Evolutionary conservation across 345 rosid genomes (phyloP), one percentile per base, ranked within the genome.

Genomic region (Noccaea bulbosa): DNA sequence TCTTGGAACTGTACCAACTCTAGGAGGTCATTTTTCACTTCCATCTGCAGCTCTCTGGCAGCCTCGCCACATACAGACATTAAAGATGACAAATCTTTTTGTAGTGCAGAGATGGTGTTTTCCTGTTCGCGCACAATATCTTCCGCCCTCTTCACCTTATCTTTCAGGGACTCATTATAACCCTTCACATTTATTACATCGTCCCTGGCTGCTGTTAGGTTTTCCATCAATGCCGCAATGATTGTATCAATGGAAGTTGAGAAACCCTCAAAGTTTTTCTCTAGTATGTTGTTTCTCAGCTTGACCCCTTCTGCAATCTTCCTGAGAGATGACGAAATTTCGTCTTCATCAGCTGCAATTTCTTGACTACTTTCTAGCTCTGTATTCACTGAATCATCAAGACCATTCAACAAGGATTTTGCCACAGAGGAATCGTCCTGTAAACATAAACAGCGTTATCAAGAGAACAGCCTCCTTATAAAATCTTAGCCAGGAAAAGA

Each of bases 51-150:
- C 51, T 79, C 70, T 52, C 77, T 81, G 67, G 81, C 77, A 68
- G 88, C 92, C 80, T 78, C 76, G 46, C 52, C 71, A 77, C 96
- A 90, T 33, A 86, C 87, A 67, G 88, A 84, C 63, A 80, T 71
- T 56, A 91, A 80, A 64, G 76, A 62, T 32, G 72, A 76, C 55
- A 69, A 72, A 58, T 84, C 85, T 43, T 75, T 84, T 73, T 86
- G 81, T 62, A 86, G 77, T 32, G 65, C 44, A 32, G 79, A 58
- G 27, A 83, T 76, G 50, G 80, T 79, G 67, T 75, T 75, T 60
- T 81, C 91, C 49, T 82, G 85, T 60, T 89, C 86, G 34, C 66
- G 76, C 75, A 82, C 82, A 73, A 30, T 73, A 41, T 57, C 65
- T 77, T 89, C 88, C 70, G 69, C 65, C 59, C 38, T 80, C 81